These are phyloP conservation scores for Penicillium salamii DNA, from an alignment of 495 filamentous ascomycete genomes.

Conservation along the genomic window DNA sequence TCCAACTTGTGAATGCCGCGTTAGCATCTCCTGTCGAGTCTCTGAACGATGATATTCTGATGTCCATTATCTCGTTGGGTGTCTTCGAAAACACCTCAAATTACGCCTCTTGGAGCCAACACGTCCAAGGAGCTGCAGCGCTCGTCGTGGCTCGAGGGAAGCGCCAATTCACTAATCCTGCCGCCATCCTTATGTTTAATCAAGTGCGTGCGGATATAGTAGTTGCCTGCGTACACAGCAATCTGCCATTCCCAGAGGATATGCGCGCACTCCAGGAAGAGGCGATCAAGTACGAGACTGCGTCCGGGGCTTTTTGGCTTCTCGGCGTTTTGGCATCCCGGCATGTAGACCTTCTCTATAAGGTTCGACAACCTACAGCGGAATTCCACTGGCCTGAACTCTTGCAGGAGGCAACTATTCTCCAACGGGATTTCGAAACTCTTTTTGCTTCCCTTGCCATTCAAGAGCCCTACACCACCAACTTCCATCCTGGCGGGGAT, in stretches of 20 bases:
- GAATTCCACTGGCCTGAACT: slow-evolving; percentile 8
- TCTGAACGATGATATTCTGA: slow-evolving; percentile 57
- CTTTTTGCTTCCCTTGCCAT: slow-evolving; percentile 13
- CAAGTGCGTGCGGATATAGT: slow-evolving; percentile 45
- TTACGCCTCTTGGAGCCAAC: slow-evolving; percentile 45
- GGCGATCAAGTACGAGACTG: slow-evolving; percentile 16
- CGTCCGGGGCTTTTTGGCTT: slow-evolving; percentile 18
- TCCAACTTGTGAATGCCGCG: slow-evolving; percentile 45
- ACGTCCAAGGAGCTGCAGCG: slow-evolving; percentile 52
- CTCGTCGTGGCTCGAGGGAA: slow-evolving; percentile 48
- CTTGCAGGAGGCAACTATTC: slow-evolving; percentile 16
- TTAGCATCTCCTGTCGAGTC: slow-evolving; percentile 48
- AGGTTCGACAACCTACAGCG: slow-evolving; percentile 5
- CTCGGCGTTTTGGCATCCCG: slow-evolving; percentile 21
- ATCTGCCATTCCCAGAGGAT: slow-evolving; percentile 20
- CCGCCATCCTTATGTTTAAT: slow-evolving; percentile 50
- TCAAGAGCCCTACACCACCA: slow-evolving; percentile 24
- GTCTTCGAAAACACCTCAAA: slow-evolving; percentile 54
- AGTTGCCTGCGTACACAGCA: slow-evolving; percentile 17
- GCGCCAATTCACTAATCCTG: slow-evolving; percentile 45
- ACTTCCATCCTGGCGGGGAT: background rate
- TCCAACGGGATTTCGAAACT: slow-evolving; percentile 17
- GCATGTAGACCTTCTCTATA: slow-evolving; percentile 13
- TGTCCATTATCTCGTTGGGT: slow-evolving; percentile 58
- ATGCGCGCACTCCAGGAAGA: slow-evolving; percentile 27